Conservation (phyloP, 2,329 filamentous ascomycete species). For the Pseudodiploospora longispora region DNA sequence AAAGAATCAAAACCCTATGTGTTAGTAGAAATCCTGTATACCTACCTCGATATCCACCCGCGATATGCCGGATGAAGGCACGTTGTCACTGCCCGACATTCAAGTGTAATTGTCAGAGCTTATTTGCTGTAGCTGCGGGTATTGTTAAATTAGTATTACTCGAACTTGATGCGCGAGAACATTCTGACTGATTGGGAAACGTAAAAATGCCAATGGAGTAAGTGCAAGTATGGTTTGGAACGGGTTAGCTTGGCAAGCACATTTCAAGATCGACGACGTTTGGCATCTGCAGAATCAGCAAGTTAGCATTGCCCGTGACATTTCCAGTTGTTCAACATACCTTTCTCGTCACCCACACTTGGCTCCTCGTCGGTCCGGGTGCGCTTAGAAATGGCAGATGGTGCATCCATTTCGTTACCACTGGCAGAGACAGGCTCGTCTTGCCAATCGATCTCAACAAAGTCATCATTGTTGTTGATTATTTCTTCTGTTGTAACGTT, state of each 20-base stretch:
- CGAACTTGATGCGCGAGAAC: no score
- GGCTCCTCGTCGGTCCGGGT: conserved; percentile 11
- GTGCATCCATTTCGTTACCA: conserved; percentile 1
- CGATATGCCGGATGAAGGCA: no score
- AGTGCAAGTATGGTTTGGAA: conserved; percentile 2
- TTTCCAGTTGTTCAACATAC: conserved; percentile 3
- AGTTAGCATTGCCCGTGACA: conserved; percentile 5
- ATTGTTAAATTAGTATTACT: no score
- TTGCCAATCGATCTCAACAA: conserved; percentile 17
- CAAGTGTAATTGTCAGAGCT: no score
- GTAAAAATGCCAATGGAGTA: no score
- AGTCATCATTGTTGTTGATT: conserved; percentile 12
- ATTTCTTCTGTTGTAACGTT: conserved; percentile 4
- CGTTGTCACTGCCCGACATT: no score
- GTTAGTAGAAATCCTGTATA: no score
- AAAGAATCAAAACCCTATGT: no score
- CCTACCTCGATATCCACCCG: no score
- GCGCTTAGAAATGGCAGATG: conserved; percentile 9
- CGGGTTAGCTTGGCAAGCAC: conserved; percentile 2
- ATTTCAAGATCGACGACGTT: conserved; percentile 13
- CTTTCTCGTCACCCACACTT: conserved; percentile 9
- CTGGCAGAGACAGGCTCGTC: conserved; percentile 7
- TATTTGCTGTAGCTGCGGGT: no score
- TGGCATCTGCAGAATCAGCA: conserved; percentile 7
- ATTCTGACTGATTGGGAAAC: no score